Percentiles rank a stretch among this genome's conserved stretches.
These are phyloP conservation scores for Aphanocladium album DNA, from an alignment of 2,329 filamentous ascomycete genomes.

Conservation along the genomic window DNA sequence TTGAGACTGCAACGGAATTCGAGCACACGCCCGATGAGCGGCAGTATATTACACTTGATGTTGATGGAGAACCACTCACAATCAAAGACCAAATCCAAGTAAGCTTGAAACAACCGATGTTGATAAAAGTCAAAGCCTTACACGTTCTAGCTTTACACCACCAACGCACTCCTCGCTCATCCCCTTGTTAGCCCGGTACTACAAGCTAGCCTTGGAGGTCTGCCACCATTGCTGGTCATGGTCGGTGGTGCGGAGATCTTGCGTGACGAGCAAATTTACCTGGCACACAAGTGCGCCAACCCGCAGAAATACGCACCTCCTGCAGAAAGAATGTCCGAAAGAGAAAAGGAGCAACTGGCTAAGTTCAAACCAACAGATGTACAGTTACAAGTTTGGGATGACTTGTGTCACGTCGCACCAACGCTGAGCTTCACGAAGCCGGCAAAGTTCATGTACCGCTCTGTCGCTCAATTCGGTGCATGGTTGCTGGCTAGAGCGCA, in stretches of 20 bases:
- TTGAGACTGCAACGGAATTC: not conserved
- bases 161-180: constrained; percentile 79
- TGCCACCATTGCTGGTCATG: constrained; percentile 82
- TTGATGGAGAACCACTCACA: constrained; percentile 65
- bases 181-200: constrained; percentile 86
- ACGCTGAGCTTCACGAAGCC: constrained; percentile 95
- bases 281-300: constrained; percentile 91
- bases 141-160: constrained; percentile 56
- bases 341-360: constrained; percentile 53
- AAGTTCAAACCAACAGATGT: constrained; percentile 82
- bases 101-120: constrained; percentile 15
- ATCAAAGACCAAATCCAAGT: constrained; percentile 93
- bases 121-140: not conserved
- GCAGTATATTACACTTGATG: constrained; percentile 54
- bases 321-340: constrained; percentile 57
- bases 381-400: constrained; percentile 93
- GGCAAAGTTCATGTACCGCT: constrained; percentile 92
- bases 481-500: constrained; percentile 86
- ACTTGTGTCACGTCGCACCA: constrained; percentile 85
- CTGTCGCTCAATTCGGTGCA: constrained; percentile 86
- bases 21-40: constrained; percentile 13
- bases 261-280: constrained; percentile 88
- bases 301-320: constrained; percentile 70
- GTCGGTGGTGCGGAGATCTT: constrained; percentile 85
- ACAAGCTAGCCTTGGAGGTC: constrained; percentile 81